Conservation (phyloP, 2,329 filamentous ascomycete genomes). For the Aspergillus fijiensis region DNA sequence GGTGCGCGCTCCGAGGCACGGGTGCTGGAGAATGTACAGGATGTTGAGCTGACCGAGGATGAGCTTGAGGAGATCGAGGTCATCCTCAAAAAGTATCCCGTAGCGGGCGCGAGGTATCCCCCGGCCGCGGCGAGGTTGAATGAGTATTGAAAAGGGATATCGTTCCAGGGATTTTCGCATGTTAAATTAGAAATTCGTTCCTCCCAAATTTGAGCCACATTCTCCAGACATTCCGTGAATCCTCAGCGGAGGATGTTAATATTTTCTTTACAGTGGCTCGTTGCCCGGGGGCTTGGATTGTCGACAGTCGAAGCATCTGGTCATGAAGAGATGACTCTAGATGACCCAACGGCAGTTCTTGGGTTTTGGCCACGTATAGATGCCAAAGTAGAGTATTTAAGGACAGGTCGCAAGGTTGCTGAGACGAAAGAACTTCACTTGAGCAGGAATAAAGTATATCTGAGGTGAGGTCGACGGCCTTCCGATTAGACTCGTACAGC, state of each 20-base stretch:
- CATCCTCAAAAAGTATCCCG: slow-evolving; percentile 9
- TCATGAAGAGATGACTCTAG: not conserved
- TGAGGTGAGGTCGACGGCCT: not conserved
- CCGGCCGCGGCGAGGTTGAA: not conserved
- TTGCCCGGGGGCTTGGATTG: not conserved
- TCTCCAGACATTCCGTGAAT: not conserved
- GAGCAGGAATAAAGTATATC: not conserved
- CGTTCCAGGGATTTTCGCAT: too few relatives aligned
- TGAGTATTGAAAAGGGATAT: slow-evolving; percentile 2
- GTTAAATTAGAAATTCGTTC: slow-evolving; percentile 4
- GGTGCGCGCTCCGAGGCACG: slow-evolving; percentile 29
- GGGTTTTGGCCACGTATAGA: not conserved
- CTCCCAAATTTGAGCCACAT: slow-evolving; percentile 1
- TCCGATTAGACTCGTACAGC: not conserved
- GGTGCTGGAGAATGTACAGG: slow-evolving; percentile 32
- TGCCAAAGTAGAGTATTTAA: slow-evolving; percentile 1
- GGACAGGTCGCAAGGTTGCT: not conserved
- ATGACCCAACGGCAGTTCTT: not conserved
- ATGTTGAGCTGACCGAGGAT: slow-evolving; percentile 26
- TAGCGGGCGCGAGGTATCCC: slow-evolving; percentile 17
- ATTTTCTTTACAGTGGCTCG: not conserved
- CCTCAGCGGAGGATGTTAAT: not conserved
- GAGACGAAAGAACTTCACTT: too few relatives aligned
- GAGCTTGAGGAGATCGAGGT: slow-evolving; percentile 29
- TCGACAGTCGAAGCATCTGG: not conserved